Percentiles rank a stretch among this genome's conserved stretches.
Evolutionary conservation across 2,329 filamentous ascomycete genomes (phyloP).

Genomic region (Ophiostoma himal-ulmi): DNA sequence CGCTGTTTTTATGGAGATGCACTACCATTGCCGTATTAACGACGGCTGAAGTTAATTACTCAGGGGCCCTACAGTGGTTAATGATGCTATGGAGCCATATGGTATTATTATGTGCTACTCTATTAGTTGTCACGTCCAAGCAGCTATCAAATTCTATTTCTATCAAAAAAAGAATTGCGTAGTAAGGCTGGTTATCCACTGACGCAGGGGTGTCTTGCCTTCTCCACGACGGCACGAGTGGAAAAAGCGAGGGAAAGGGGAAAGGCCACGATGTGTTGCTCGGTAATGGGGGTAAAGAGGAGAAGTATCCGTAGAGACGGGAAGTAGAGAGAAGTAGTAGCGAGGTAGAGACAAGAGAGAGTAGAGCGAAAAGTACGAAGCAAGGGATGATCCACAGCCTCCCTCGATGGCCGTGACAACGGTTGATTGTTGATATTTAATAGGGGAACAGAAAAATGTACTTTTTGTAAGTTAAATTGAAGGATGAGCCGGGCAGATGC

Average conservation of each 20-base stretch:
- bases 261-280: constrained; percentile 13
- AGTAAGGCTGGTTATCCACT: constrained; percentile 10
- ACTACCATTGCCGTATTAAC: neutral
- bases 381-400: constrained; percentile 5
- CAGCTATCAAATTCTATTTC: neutral
- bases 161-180: neutral
- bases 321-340: neutral
- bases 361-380: neutral
- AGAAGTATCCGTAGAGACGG: neutral
- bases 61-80: neutral
- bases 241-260: neutral
- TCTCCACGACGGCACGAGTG: constrained; percentile 8
- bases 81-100: neutral
- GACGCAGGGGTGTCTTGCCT: constrained; percentile 4
- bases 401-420: constrained; percentile 10
- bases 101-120: neutral
- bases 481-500: neutral
- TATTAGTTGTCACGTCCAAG: neutral
- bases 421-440: neutral
- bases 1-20: constrained; percentile 11
- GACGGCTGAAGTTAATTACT: neutral
- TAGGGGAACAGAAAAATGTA: constrained; percentile 4
- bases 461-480: too few species aligned
- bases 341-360: neutral
- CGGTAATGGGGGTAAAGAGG: neutral